A percentile compares a stretch with the other conserved stretches of the same genome.
Evolutionary conservation across 2,329 filamentous ascomycete species (phyloP).

Genomic region (Aspergillus transmontanensis): DNA sequence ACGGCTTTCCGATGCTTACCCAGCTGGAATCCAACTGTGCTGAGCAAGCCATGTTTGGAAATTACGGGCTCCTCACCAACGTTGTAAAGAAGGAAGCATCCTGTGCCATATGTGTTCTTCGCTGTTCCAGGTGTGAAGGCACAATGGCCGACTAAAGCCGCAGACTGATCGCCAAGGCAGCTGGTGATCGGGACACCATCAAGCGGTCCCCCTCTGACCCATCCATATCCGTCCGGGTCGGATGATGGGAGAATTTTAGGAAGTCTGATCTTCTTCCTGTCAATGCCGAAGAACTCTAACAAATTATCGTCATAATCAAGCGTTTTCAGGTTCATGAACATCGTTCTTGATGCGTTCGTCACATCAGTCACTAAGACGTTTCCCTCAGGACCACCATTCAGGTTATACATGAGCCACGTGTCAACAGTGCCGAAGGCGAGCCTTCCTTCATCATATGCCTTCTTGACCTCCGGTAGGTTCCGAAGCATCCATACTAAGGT

Average conservation of each 20-base stretch:
- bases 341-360: constrained; percentile 85
- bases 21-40: constrained; percentile 87
- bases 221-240: constrained; percentile 71
- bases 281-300: constrained; percentile 77
- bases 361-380: constrained; percentile 80
- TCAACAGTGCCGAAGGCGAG: constrained; percentile 87
- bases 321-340: constrained; percentile 89
- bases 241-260: constrained; percentile 86
- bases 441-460: constrained; percentile 74
- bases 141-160: constrained; percentile 81
- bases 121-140: constrained; percentile 80
- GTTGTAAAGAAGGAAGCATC: constrained; percentile 88
- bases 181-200: constrained; percentile 76
- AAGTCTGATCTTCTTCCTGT: constrained; percentile 69
- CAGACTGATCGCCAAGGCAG: constrained; percentile 83
- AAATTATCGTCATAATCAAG: constrained; percentile 78
- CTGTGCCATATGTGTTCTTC: constrained; percentile 91
- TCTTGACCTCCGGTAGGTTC: constrained; percentile 68
- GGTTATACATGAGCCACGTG: constrained; percentile 81
- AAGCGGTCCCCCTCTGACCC: constrained; percentile 65
- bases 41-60: constrained; percentile 77
- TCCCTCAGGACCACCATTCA: constrained; percentile 70
- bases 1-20: constrained; percentile 67
- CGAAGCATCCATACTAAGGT: constrained; percentile 82
- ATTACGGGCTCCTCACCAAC: constrained; percentile 83